These are phyloP conservation scores for Trifolium pratense DNA, from an alignment of 306 rosid species.

Conservation along the genomic window DNA sequence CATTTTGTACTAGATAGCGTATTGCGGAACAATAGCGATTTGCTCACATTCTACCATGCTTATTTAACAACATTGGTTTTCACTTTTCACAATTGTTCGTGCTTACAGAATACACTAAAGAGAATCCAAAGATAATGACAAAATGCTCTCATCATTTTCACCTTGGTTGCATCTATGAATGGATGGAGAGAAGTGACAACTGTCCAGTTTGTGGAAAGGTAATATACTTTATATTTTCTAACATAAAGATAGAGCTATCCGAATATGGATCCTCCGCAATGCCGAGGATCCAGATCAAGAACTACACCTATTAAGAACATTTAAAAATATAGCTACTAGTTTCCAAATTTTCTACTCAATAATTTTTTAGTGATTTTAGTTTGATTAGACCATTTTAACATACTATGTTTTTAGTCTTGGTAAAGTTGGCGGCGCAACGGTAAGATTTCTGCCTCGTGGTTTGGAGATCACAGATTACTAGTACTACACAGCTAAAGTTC, in stretches of 20 bases:
- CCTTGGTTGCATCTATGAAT: conserved; percentile 98
- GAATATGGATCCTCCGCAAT: too few species aligned
- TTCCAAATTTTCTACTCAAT: too few species aligned
- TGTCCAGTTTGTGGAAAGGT: conserved; percentile 99
- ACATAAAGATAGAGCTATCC: too few species aligned
- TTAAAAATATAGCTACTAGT: too few species aligned
- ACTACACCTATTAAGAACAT: neutral
- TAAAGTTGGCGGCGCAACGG: neutral
- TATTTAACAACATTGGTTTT: neutral
- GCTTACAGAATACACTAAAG: conserved; percentile 77
- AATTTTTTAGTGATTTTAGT: neutral
- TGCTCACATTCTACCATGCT: too few species aligned
- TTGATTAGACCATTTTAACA: too few species aligned
- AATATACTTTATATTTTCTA: conserved; percentile 36
- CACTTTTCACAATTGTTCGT: conserved; percentile 25
- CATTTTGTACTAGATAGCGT: too few species aligned
- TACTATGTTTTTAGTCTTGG: neutral
- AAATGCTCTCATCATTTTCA: conserved; percentile 96
- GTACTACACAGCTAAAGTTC: too few species aligned
- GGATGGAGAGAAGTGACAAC: conserved; percentile 99
- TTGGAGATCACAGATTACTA: too few species aligned
- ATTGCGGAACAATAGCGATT: too few species aligned
- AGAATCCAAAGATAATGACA: conserved; percentile 93
- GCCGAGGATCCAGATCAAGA: too few species aligned
- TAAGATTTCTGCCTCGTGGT: neutral